Conservation (phyloP, 164 flowering plant species). For the Cinnamomum micranthum region DNA sequence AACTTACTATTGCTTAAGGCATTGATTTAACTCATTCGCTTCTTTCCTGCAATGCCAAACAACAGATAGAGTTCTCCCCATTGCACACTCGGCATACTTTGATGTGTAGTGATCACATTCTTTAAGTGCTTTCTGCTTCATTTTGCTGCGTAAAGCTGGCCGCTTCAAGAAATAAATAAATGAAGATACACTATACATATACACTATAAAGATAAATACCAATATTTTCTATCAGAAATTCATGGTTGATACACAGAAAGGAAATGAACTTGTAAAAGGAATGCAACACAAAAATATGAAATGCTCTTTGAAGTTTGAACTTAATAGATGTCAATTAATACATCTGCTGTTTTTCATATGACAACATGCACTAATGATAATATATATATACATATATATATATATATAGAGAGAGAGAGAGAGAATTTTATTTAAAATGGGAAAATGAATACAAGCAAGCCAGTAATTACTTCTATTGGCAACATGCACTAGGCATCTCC, state of each 20-base stretch:
- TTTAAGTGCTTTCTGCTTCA: slow-evolving; percentile 89
- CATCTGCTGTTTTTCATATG: not conserved
- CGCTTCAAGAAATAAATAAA: not conserved
- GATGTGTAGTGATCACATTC: slow-evolving; percentile 61
- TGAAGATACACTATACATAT: not conserved
- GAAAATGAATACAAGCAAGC: not conserved
- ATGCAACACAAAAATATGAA: not conserved
- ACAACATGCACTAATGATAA: not conserved
- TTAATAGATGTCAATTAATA: not conserved
- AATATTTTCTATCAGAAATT: not conserved
- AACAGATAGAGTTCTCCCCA: slow-evolving; percentile 73
- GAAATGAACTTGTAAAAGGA: slow-evolving; percentile 1
- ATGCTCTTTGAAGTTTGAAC: not conserved
- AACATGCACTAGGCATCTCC: too few species aligned
- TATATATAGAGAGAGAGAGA: not conserved
- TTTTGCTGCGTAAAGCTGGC: slow-evolving; percentile 93
- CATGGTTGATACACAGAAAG: not conserved
- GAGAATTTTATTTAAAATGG: not conserved
- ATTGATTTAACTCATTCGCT: slow-evolving; percentile 71
- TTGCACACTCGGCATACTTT: slow-evolving; percentile 80
- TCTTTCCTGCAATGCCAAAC: slow-evolving; percentile 80
- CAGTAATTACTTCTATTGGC: not conserved
- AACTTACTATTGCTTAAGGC: slow-evolving; percentile 88
- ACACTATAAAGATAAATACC: not conserved
- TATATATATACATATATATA: not conserved